Base-by-base conservation (phyloP, 306 rosid species). In the Betula pendula region DNA sequence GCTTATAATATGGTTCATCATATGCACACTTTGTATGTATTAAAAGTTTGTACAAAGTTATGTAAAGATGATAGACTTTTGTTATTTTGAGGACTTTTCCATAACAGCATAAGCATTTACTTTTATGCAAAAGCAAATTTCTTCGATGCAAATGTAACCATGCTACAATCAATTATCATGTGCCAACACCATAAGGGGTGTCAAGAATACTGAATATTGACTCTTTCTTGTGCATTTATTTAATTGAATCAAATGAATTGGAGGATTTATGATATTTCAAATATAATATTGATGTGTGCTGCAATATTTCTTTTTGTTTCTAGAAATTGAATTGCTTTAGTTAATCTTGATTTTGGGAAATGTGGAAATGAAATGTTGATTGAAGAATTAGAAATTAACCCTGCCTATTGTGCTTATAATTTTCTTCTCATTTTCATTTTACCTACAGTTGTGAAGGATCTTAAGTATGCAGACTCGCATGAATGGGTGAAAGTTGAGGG, bases 401-500 rank as follows among this genome's bases (percentile, higher is more conserved):
- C 47, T 8, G 24, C 27, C 47, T 38, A 8, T 35, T 38, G 27
- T 24, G 45, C 51, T 68, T 79, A 50, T 50, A 52, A 31, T 67
- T 76, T 42, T 65, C 68, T 14, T 49, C 25, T 43, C 16, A 19
- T 29, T 8, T 19, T 43, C 16, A 19, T 29, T 8, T 19, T 65
- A n/a, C 72, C 29, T 82, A 75, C 85, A 95, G 97, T 92, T 83
- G 56, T 88, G 80, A 92, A 89, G 79, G 96, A 92, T 83, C 33
- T 92, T 45, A 95, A 88, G 70, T 92, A 95, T 81, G 89, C 88
- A 0, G 90, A 84, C 72, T 88, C 97, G 76, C 97, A 95, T 45
- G 99, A 95, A 77, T 95, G 99, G 99, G 97, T 86, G 72, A 92
- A 89, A 59, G 89, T 92, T 75, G 97, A 92, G 16, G 97, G 96